Conservation (phyloP, 1,284 basidiomycete genomes). For the Pseudomicrostroma phylloplanum region DNA sequence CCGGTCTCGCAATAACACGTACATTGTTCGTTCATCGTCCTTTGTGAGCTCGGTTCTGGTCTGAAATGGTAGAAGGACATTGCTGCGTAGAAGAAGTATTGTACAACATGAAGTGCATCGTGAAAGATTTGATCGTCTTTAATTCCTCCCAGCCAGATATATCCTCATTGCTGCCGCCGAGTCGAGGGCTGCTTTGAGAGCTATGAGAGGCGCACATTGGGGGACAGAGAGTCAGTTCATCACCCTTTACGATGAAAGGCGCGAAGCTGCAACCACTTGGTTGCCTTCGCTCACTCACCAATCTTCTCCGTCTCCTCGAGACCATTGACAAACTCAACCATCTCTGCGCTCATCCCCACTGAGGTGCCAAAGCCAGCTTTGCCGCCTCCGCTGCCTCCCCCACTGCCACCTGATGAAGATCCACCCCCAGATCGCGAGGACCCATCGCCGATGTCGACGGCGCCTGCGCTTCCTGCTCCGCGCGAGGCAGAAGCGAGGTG, state of each 20-base stretch:
- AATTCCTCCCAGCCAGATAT: not conserved
- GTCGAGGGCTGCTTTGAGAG: not conserved
- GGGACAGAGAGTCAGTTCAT: not conserved
- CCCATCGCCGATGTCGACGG: too few relatives aligned
- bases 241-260: not conserved
- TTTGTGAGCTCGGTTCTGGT: too few relatives aligned
- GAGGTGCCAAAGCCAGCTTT: conserved; percentile 6
- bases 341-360: conserved; percentile 31
- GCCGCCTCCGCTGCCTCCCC: conserved; percentile 3
- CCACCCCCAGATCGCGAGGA: too few relatives aligned
- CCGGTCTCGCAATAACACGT: too few relatives aligned
- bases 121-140: not conserved
- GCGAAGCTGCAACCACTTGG: not conserved
- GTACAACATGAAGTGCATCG: too few relatives aligned
- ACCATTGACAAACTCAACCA: conserved; percentile 37
- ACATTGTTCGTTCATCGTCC: too few relatives aligned
- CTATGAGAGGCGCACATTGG: not conserved
- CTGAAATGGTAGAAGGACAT: too few relatives aligned
- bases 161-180: not conserved
- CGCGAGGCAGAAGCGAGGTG: conserved; percentile 21
- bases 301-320: conserved; percentile 35
- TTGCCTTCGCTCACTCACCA: conserved; percentile 17
- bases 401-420: conserved; percentile 14
- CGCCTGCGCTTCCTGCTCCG: too few relatives aligned
- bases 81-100: too few relatives aligned